These are phyloP conservation scores for Fusarium luffae DNA, from an alignment of 2,329 filamentous ascomycete genomes.

Conservation along the genomic window DNA sequence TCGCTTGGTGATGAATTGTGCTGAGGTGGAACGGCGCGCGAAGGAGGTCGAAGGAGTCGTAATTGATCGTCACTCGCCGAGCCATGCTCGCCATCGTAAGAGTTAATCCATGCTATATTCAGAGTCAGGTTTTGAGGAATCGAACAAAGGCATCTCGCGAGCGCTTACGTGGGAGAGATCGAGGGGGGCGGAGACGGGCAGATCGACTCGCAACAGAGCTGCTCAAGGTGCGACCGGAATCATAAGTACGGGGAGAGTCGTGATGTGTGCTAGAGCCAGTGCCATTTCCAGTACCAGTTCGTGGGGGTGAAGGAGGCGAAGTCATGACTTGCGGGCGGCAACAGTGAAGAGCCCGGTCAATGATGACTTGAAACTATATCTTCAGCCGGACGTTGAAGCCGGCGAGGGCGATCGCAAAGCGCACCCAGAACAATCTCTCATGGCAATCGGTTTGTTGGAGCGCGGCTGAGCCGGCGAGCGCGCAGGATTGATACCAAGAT, in stretches of 20 bases:
- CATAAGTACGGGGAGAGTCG: conserved; percentile 39
- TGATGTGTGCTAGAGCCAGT: conserved; percentile 28
- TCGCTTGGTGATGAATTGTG: conserved; percentile 57
- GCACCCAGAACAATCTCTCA: conserved; percentile 38
- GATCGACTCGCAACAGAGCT: conserved; percentile 32
- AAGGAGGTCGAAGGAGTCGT: conserved; percentile 53
- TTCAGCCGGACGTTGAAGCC: conserved; percentile 38
- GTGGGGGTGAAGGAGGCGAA: conserved; percentile 42
- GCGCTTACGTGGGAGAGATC: conserved; percentile 45
- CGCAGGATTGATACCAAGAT: conserved; percentile 9
- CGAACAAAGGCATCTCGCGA: neutral
- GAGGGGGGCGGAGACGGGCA: conserved; percentile 40
- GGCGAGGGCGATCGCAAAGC: conserved; percentile 41
- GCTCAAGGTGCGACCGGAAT: conserved; percentile 38
- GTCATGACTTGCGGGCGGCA: conserved; percentile 40
- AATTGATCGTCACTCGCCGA: conserved; percentile 53
- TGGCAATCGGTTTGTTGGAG: conserved; percentile 38
- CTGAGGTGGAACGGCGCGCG: conserved; percentile 53
- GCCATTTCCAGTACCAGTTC: conserved; percentile 39
- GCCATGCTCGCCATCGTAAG: conserved; percentile 58
- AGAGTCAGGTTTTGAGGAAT: conserved; percentile 15
- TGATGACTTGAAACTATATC: conserved; percentile 18
- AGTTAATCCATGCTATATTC: conserved; percentile 59
- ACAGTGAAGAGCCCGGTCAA: conserved; percentile 3
- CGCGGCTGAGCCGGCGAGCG: conserved; percentile 36